Evolutionary conservation across 1,139 yeast species (phyloP).

Genomic region (Taphrina betulina): DNA sequence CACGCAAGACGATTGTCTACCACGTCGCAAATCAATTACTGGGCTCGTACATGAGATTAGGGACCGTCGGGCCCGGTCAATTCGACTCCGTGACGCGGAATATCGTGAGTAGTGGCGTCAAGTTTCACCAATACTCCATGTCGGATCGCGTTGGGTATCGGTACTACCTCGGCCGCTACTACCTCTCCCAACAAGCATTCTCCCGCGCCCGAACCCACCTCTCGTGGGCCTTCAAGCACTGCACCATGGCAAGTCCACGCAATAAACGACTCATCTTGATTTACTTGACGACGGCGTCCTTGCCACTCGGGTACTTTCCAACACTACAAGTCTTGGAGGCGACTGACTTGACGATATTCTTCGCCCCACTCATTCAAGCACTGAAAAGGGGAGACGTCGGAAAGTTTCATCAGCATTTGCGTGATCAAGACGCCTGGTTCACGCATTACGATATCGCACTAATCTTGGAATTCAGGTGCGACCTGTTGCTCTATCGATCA

Average conservation of each 20-base stretch:
- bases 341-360: constrained; percentile 40
- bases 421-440: constrained; percentile 40
- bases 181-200: constrained; percentile 56
- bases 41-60: constrained; percentile 33
- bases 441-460: constrained; percentile 41
- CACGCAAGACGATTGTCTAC: constrained; percentile 25
- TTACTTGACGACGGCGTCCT: constrained; percentile 56
- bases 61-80: constrained; percentile 26
- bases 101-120: constrained; percentile 37
- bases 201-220: constrained; percentile 59
- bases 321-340: constrained; percentile 39
- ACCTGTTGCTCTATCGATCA: constrained; percentile 42
- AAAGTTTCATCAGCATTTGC: constrained; percentile 40
- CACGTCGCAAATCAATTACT: constrained; percentile 34
- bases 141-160: constrained; percentile 65
- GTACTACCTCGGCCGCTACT: constrained; percentile 65
- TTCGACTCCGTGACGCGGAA: constrained; percentile 34
- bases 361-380: constrained; percentile 42
- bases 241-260: constrained; percentile 44
- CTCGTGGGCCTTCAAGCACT: constrained; percentile 58
- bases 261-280: constrained; percentile 46
- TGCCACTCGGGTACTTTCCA: constrained; percentile 47
- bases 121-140: constrained; percentile 46
- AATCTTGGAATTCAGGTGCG: constrained; percentile 41
- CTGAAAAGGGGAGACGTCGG: constrained; percentile 42